phyloP scores from a whole-genome alignment of 352 stramenopile genomes.

The Phytophthora constricta region DNA sequence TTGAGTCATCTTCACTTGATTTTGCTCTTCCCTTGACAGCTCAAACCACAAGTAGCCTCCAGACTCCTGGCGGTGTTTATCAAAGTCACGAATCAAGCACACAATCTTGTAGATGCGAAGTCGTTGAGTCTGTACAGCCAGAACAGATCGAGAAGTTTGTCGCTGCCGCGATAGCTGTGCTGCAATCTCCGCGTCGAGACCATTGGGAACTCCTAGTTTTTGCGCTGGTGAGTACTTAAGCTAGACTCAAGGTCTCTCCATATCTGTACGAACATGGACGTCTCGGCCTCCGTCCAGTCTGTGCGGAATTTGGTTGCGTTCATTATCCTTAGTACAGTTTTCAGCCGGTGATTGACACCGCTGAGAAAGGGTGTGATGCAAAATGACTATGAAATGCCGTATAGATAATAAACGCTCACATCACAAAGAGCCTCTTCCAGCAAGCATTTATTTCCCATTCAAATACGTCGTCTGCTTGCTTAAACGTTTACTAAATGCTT shows the following conservation, averaged over 20 bases:
- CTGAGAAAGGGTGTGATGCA: no score
- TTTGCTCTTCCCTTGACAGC: conserved; percentile 13
- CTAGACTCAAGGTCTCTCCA: neutral
- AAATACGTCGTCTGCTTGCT: neutral
- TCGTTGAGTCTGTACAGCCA: conserved; percentile 4
- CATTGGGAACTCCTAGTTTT: neutral
- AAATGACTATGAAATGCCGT: neutral
- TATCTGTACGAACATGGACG: neutral
- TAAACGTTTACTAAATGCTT: no score
- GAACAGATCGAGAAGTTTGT: neutral
- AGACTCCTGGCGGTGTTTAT: conserved; percentile 10
- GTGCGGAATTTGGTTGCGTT: neutral
- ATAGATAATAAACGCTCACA: no score
- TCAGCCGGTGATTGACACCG: neutral
- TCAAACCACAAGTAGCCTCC: conserved; percentile 21
- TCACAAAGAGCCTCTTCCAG: no score
- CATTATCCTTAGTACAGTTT: neutral
- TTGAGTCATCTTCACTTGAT: conserved; percentile 4
- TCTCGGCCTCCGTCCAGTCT: neutral
- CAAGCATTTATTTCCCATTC: neutral
- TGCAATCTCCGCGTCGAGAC: conserved; percentile 9
- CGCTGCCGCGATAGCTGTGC: conserved; percentile 2
- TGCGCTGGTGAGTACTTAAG: neutral
- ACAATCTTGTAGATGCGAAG: conserved; percentile 19
- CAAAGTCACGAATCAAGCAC: conserved; percentile 19